Evolutionary conservation across 2,329 filamentous ascomycete species (phyloP).

Genomic region (Domatiomyces globalis): DNA sequence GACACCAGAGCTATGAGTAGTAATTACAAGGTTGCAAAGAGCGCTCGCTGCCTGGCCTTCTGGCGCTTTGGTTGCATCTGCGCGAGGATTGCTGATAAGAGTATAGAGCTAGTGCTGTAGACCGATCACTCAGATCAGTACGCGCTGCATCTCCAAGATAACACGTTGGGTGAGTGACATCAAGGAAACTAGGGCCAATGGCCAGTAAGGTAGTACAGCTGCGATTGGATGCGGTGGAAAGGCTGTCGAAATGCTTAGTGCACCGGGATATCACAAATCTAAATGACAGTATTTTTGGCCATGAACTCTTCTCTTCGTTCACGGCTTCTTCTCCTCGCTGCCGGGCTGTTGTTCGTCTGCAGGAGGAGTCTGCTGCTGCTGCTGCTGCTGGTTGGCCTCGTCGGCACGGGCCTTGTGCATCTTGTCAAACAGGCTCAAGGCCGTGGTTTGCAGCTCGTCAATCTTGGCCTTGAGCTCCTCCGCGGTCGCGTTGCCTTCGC

Average conservation of each 20-base stretch:
- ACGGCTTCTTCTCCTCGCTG: slow-evolving; percentile 27
- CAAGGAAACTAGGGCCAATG: neutral
- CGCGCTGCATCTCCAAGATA: neutral
- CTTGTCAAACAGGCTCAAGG: slow-evolving; percentile 96
- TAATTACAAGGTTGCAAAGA: neutral
- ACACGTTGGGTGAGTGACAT: too few relatives aligned
- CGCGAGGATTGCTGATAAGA: neutral
- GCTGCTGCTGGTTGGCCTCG: slow-evolving; percentile 37
- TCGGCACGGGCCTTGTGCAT: slow-evolving; percentile 92
- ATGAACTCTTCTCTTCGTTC: slow-evolving; percentile 24
- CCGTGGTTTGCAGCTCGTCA: slow-evolving; percentile 90
- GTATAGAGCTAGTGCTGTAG: neutral
- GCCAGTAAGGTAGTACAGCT: neutral
- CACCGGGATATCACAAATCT: slow-evolving; percentile 19
- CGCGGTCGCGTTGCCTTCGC: slow-evolving; percentile 71
- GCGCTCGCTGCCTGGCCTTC: neutral
- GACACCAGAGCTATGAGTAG: neutral
- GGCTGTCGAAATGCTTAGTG: neutral
- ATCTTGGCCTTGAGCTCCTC: slow-evolving; percentile 97
- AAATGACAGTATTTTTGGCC: slow-evolving; percentile 9
- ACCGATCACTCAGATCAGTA: neutral
- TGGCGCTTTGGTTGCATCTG: too few relatives aligned
- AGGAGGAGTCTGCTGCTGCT: slow-evolving; percentile 37
- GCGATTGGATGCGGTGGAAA: neutral
- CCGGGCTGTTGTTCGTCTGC: slow-evolving; percentile 21